These are phyloP conservation scores for Venturia carpophila DNA, from an alignment of 2,329 filamentous ascomycete genomes.

Conservation along the genomic window DNA sequence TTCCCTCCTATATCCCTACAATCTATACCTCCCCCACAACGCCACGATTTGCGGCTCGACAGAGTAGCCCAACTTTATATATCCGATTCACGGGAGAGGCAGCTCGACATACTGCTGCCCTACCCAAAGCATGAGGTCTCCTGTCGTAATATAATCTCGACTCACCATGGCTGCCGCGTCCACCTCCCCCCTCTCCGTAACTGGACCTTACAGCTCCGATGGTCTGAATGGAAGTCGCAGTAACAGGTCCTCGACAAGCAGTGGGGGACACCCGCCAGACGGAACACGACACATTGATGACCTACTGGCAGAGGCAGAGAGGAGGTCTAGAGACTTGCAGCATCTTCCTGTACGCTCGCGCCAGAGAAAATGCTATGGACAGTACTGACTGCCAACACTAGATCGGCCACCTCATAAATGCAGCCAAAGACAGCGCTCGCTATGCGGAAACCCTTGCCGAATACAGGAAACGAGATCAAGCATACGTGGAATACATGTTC, in stretches of 20 bases:
- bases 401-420: constrained; percentile 35
- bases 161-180: constrained; percentile 17
- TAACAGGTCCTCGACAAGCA: constrained; percentile 21
- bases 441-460: constrained; percentile 52
- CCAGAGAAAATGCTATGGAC: not conserved
- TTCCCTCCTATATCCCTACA: not conserved
- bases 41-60: constrained; percentile 8
- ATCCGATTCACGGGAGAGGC: constrained; percentile 7
- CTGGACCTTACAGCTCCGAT: not conserved
- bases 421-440: constrained; percentile 35
- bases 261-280: constrained; percentile 24
- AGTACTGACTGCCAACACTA: constrained; percentile 20
- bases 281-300: constrained; percentile 34
- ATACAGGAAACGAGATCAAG: constrained; percentile 61
- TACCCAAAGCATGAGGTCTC: not conserved
- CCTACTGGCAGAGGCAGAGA: constrained; percentile 34
- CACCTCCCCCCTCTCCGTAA: constrained; percentile 2
- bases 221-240: constrained; percentile 7
- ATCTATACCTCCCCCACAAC: not conserved
- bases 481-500: constrained; percentile 76
- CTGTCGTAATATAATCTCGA: not conserved
- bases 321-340: constrained; percentile 21
- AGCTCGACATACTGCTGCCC: constrained; percentile 5
- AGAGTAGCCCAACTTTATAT: not conserved
- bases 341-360: constrained; percentile 25